These are phyloP conservation scores for Cordyceps pruinosa DNA, from an alignment of 2,329 filamentous ascomycete species.

Conservation along the genomic window DNA sequence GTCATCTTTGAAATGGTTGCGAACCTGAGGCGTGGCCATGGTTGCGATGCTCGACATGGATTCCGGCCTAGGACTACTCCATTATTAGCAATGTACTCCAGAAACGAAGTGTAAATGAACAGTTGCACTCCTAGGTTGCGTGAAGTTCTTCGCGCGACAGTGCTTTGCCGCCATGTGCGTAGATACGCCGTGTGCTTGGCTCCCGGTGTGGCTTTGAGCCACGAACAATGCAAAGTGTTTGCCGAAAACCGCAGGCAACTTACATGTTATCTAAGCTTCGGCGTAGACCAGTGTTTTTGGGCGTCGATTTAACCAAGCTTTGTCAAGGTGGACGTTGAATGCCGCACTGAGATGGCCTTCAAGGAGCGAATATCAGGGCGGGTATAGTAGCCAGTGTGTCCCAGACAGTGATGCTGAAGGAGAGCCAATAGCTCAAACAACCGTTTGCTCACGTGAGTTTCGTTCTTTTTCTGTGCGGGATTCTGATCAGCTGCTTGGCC, in stretches of 20 bases:
- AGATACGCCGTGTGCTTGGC: background rate
- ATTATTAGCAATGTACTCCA: background rate
- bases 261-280: background rate
- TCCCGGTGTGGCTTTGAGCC: background rate
- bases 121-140: background rate
- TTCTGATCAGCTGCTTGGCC: background rate
- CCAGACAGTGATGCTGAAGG: background rate
- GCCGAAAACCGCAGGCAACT: background rate
- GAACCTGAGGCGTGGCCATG: slow-evolving; percentile 24
- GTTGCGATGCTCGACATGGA: slow-evolving; percentile 20
- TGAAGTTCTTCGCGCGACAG: background rate
- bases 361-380: background rate
- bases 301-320: background rate
- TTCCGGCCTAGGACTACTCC: background rate
- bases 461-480: background rate
- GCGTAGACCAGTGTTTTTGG: background rate
- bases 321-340: background rate
- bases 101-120: no score
- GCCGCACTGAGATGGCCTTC: background rate
- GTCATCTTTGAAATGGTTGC: slow-evolving; percentile 26
- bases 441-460: background rate
- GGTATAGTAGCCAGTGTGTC: no score
- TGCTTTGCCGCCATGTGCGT: background rate
- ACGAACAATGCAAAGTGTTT: background rate
- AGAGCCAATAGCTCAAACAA: background rate